Percentiles rank a stretch among this genome's conserved stretches.
Conservation (phyloP, 208 protist genomes). For the Novymonas esmeraldas region DNA sequence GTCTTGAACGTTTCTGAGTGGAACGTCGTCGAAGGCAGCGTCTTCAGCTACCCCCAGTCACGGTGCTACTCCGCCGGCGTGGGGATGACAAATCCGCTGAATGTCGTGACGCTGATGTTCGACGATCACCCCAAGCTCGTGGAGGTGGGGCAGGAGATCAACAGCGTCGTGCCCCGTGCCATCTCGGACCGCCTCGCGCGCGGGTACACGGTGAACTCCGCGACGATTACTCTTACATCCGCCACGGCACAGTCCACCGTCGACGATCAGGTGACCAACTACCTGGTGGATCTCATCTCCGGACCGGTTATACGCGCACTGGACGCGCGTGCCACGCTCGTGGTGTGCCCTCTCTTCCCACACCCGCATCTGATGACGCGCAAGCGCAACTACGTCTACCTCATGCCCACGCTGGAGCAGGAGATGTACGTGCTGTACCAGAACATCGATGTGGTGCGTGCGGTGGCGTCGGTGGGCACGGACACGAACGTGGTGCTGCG, state of each 20-base stretch:
- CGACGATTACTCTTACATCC: not conserved
- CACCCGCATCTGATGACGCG: not conserved
- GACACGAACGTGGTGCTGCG: constrained; percentile 7
- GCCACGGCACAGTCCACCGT: not conserved
- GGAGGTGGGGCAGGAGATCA: not conserved
- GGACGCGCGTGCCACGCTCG: not conserved
- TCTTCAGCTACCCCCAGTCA: constrained; percentile 8
- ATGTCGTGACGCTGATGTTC: constrained; percentile 9
- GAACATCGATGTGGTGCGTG: constrained; percentile 2
- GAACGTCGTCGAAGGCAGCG: not conserved
- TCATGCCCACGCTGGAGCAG: constrained; percentile 54
- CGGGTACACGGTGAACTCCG: not conserved
- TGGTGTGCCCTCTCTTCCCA: not conserved
- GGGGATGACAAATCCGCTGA: not conserved
- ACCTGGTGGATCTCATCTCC: not conserved
- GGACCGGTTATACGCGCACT: not conserved
- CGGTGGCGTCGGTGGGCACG: constrained; percentile 1
- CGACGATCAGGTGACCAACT: not conserved
- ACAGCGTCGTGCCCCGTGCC: not conserved
- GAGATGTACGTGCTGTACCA: constrained; percentile 46
- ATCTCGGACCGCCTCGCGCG: not conserved
- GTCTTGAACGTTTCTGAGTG: not conserved
- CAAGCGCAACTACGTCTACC: constrained; percentile 11
- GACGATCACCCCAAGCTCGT: not conserved
- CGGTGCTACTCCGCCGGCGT: constrained; percentile 3